These are phyloP conservation scores for Penicillium angulare DNA, from an alignment of 495 filamentous ascomycete species.

Conservation along the genomic window DNA sequence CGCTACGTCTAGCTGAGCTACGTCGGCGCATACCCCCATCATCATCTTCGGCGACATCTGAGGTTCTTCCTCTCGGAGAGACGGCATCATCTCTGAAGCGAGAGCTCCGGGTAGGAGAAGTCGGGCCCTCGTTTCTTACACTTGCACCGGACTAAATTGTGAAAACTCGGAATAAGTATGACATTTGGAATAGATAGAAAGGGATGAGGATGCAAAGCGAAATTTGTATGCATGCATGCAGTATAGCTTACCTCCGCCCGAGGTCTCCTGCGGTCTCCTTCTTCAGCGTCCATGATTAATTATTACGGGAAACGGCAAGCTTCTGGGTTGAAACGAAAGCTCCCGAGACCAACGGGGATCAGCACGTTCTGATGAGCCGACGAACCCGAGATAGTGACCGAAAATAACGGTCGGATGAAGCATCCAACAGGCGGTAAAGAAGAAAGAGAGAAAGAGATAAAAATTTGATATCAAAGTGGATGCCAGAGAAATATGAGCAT, in stretches of 20 bases:
- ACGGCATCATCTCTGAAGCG: slow-evolving; percentile 5
- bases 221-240: background rate
- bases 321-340: background rate
- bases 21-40: slow-evolving; percentile 13
- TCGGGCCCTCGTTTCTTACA: background rate
- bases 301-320: background rate
- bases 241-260: background rate
- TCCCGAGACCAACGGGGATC: background rate
- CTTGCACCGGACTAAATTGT: background rate
- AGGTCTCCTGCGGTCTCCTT: background rate
- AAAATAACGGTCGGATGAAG: background rate
- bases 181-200: no score
- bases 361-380: background rate
- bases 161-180: background rate
- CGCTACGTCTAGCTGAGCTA: slow-evolving; percentile 24
- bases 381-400: no score
- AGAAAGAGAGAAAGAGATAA: no score
- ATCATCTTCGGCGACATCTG: slow-evolving; percentile 4
- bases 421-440: background rate
- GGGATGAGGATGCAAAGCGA: no score
- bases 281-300: background rate
- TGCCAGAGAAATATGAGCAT: background rate
- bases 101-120: slow-evolving; percentile 11
- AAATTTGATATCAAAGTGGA: background rate
- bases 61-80: slow-evolving; percentile 15